Evolutionary conservation across 495 filamentous ascomycete genomes (phyloP), one percentile per base, ranked within the genome.

Genomic region (Penicillium bialowiezense): DNA sequence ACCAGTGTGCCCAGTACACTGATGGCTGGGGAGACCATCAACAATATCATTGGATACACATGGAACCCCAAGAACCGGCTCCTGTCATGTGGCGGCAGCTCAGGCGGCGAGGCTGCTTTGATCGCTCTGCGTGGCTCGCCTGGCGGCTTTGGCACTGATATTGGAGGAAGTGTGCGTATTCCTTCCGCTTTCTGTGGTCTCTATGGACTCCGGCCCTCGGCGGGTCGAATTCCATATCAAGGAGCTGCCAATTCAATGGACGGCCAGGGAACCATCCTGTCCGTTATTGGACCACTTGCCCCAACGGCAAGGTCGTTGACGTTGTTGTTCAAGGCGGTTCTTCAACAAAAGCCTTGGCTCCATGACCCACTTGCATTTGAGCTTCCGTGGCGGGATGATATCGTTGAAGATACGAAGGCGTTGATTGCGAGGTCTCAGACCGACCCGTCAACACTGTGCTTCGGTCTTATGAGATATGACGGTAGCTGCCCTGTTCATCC

Each of bases 121-220:
- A 67, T 84, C 33, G 79, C 71, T 1, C 60, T 85, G 43, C 67
- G 63, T 26, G 81, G 82, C 8, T 82, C 76, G 31, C 69, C 80
- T 0, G 60, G 68, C 14, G 82, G 82, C 0, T 74, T 85, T 55
- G 82, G 83, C 0, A 89, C 86, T 12, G 87, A 91, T 67, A 83
- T 91, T 41, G 88, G 85, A 0, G 88, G 88, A 7, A 83, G 74
- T 50, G 77, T 90, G 15, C 72, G 87, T 0, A 80, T 88, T 42
- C 87, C 87, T 2, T 74, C 82, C 20, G 77, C 75, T 2, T 87
- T 87, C 50, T 83, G 84, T 58, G 78, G 74, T 3, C 54, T 84
- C 1, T 88, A 79, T 67, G 83, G 83, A 0, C 35, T 81, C 13
- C 60, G 70, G 17, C 75, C 77, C 8, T 77, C 78, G 0, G 21